These are phyloP conservation scores for Zymoseptoria passerinii DNA, from an alignment of 2,329 filamentous ascomycete genomes.

Conservation along the genomic window DNA sequence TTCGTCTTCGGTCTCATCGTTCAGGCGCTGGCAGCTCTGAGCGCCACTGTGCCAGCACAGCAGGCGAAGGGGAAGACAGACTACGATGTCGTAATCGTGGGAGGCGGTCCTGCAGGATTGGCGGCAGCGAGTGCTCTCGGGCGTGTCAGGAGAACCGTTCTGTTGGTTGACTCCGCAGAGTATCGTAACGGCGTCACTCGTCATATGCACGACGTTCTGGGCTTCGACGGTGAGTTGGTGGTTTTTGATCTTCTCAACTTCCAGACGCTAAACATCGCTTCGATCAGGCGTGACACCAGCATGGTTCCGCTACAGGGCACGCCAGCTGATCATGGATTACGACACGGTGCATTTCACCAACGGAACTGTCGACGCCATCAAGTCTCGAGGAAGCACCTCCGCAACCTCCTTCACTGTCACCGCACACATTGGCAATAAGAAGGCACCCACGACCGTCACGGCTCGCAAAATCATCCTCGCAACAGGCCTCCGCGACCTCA, in stretches of 20 bases:
- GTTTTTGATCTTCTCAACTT: neutral
- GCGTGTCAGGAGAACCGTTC: slow-evolving; percentile 17
- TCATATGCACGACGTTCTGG: slow-evolving; percentile 14
- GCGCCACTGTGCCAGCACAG: neutral
- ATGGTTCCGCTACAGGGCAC: slow-evolving; percentile 13
- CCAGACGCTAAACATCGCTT: neutral
- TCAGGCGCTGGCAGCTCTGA: neutral
- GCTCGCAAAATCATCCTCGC: slow-evolving; percentile 16
- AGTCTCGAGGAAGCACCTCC: slow-evolving; percentile 5
- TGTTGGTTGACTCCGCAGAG: slow-evolving; percentile 15
- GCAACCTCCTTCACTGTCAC: slow-evolving; percentile 2
- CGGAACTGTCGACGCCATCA: slow-evolving; percentile 6
- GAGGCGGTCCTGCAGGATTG: slow-evolving; percentile 18
- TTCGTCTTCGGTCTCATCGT: neutral
- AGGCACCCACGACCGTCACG: slow-evolving; percentile 10
- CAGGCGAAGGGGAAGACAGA: slow-evolving; percentile 3
- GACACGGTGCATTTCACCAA: slow-evolving; percentile 8
- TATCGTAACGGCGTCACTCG: slow-evolving; percentile 21
- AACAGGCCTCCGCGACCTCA: slow-evolving; percentile 16
- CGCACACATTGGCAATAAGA: slow-evolving; percentile 6
- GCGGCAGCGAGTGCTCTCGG: slow-evolving; percentile 16
- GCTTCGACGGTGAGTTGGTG: slow-evolving; percentile 13
- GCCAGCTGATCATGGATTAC: slow-evolving; percentile 17
- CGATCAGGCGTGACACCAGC: slow-evolving; percentile 11
- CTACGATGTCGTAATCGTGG: slow-evolving; percentile 13